A percentile compares a stretch with the other conserved stretches of the same genome.
Evolutionary conservation across 1,139 yeast species (phyloP).

Genomic region (Lodderomyces elongisporus): DNA sequence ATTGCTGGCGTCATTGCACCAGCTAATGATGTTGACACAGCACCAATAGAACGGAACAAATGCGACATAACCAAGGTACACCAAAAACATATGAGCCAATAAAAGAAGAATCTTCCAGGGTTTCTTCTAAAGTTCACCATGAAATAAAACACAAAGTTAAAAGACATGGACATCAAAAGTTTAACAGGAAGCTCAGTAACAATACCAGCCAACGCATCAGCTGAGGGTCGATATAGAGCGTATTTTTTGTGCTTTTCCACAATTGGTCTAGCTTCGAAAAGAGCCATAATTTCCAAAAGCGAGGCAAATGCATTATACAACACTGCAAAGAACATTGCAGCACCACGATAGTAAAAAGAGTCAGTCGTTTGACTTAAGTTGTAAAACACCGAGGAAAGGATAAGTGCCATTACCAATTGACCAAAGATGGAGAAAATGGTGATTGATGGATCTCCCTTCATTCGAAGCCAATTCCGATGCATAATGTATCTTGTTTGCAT

Average conservation of each 20-base stretch:
- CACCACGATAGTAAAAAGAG: slow-evolving; percentile 56
- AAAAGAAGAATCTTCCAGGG: slow-evolving; percentile 59
- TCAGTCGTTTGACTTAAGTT: slow-evolving; percentile 42
- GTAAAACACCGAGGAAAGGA: slow-evolving; percentile 66
- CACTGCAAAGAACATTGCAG: slow-evolving; percentile 52
- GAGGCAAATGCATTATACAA: slow-evolving; percentile 55
- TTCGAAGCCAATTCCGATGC: slow-evolving; percentile 58
- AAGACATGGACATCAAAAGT: slow-evolving; percentile 36
- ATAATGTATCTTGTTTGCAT: slow-evolving; percentile 63
- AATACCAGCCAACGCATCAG: slow-evolving; percentile 57
- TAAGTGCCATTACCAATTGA: slow-evolving; percentile 62
- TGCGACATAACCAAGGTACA: slow-evolving; percentile 52
- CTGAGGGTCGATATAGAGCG: slow-evolving; percentile 61
- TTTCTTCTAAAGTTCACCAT: slow-evolving; percentile 50
- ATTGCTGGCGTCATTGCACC: slow-evolving; percentile 63
- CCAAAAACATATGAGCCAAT: slow-evolving; percentile 40
- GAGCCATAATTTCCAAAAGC: slow-evolving; percentile 52
- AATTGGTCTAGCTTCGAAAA: slow-evolving; percentile 55
- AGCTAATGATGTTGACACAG: slow-evolving; percentile 49
- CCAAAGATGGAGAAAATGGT: slow-evolving; percentile 56
- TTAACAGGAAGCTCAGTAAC: slow-evolving; percentile 58
- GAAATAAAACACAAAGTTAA: slow-evolving; percentile 51
- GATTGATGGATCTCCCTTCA: slow-evolving; percentile 62
- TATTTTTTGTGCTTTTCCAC: slow-evolving; percentile 59
- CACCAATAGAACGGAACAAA: slow-evolving; percentile 57